Base-by-base conservation (phyloP, 2,329 filamentous ascomycete genomes). In the Xylaria sp. region DNA sequence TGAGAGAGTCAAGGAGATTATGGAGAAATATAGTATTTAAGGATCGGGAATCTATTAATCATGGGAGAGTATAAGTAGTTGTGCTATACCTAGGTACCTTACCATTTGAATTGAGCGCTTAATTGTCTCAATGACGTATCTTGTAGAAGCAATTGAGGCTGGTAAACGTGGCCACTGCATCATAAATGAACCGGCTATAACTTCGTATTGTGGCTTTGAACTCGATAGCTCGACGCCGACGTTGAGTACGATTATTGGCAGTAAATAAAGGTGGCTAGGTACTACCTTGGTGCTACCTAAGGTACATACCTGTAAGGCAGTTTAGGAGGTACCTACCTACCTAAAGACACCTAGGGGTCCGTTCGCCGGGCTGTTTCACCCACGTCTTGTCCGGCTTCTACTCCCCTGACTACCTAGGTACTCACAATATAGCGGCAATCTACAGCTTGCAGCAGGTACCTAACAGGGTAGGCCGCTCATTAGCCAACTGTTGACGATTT, bases 1-100 rank as follows among this genome's bases (percentile, higher is more conserved):
- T 40, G 80, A 82, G 0, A 79, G 75, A 61, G 77, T 87, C 0
- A 85, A 80, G 72, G 79, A 81, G 3, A 81, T 88, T 44, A 80
- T 88, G 72, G 78, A 78, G 6, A 81, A 80, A 71, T 81, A 83
- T 62, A 56, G 63, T 31, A 23, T 71, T n/a, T 69, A 26, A 67
- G 33, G 26, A 3, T 26, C 36, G 36, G 36, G 4, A 38, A 10
- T 9, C 9, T 13, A 38, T 38, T 13, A 11, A 13, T 38, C 28
- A 28, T 6, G 28, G 28, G 2, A 28, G 28, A 4, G 4, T 28
- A 6, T 28, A 28, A 6, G 28, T 28, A 38, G 11, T 13, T 13
- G 33, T 36, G 33, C 33, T 9, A 36, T 36, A 36, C n/a, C n/a
- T n/a, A n/a, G n/a, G n/a, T n/a, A n/a, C 33, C 33, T 9, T 36